Evolutionary conservation across 1,284 basidiomycete genomes (phyloP).

Genomic region (Psilocybe mexicana): DNA sequence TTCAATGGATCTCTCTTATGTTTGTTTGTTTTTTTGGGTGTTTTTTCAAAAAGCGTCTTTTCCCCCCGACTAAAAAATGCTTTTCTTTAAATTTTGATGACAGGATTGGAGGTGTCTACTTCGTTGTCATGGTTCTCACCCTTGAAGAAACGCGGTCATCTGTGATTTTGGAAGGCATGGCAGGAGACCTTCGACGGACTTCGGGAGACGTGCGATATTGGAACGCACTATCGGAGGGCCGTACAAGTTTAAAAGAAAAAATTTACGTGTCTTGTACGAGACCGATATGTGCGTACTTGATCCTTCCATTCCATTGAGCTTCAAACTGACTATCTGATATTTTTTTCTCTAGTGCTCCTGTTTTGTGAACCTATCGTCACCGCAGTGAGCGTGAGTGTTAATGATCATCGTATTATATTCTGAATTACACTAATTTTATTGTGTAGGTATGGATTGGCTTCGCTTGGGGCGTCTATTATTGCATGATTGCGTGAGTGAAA

Average conservation of each 20-base stretch:
- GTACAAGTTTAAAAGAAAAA: constrained; percentile 48
- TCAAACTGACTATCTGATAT: neutral
- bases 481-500: constrained; percentile 22
- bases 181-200: constrained; percentile 2
- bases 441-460: constrained; percentile 68
- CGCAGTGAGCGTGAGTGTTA: constrained; percentile 65
- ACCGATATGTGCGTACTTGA: constrained; percentile 50
- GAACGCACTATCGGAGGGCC: constrained; percentile 37
- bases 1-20: constrained; percentile 76
- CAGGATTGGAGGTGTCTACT: constrained; percentile 11
- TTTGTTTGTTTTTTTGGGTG: constrained; percentile 18
- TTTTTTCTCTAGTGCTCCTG: constrained; percentile 50
- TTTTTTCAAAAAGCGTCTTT: too few species aligned
- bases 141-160: constrained; percentile 15
- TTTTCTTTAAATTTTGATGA: neutral
- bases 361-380: constrained; percentile 75
- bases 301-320: constrained; percentile 5
- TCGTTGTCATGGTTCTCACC: constrained; percentile 7
- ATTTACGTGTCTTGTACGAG: constrained; percentile 66
- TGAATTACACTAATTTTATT: neutral
- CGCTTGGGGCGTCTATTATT: constrained; percentile 52
- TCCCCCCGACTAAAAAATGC: neutral
- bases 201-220: constrained; percentile 11
- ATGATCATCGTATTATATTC: neutral
- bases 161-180: constrained; percentile 6